Percentiles rank a stretch among this genome's conserved stretches.
These are phyloP conservation scores for Lachancea quebecensis DNA, from an alignment of 805 yeast species.

Conservation along the genomic window DNA sequence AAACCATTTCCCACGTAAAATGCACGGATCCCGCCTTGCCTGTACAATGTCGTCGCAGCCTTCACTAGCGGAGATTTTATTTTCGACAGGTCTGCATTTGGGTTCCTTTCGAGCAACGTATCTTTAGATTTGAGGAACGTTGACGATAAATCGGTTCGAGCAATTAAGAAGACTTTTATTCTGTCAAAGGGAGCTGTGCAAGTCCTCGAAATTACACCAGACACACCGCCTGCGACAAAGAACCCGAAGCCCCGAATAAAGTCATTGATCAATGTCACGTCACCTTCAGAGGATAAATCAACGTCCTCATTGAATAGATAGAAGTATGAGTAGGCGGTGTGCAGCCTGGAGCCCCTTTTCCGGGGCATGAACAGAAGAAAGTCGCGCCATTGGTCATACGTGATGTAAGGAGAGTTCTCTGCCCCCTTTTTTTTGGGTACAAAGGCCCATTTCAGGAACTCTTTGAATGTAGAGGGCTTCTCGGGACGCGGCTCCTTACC, in stretches of 20 bases:
- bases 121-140: slow-evolving; percentile 55
- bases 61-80: slow-evolving; percentile 70
- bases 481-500: slow-evolving; percentile 5
- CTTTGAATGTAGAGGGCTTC: slow-evolving; percentile 11
- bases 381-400: slow-evolving; percentile 82
- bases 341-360: slow-evolving; percentile 63
- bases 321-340: slow-evolving; percentile 71
- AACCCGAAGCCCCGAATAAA: slow-evolving; percentile 79
- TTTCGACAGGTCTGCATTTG: slow-evolving; percentile 35
- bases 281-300: slow-evolving; percentile 86
- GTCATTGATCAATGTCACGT: slow-evolving; percentile 75
- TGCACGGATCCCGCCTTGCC: slow-evolving; percentile 79
- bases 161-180: slow-evolving; percentile 86
- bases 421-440: slow-evolving; percentile 6
- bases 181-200: slow-evolving; percentile 97
- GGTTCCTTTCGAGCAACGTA: slow-evolving; percentile 37
- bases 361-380: slow-evolving; percentile 79
- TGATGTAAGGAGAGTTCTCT: slow-evolving; percentile 42
- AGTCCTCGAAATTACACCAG: slow-evolving; percentile 93
- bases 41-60: slow-evolving; percentile 75
- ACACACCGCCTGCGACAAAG: slow-evolving; percentile 89
- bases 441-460: slow-evolving; percentile 30
- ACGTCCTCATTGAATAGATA: slow-evolving; percentile 58
- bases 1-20: slow-evolving; percentile 95
- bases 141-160: slow-evolving; percentile 75